A percentile compares a stretch with the other conserved stretches of the same genome.
Evolutionary conservation across 441 rosid species (phyloP).

Genomic region (Kokia cookei): DNA sequence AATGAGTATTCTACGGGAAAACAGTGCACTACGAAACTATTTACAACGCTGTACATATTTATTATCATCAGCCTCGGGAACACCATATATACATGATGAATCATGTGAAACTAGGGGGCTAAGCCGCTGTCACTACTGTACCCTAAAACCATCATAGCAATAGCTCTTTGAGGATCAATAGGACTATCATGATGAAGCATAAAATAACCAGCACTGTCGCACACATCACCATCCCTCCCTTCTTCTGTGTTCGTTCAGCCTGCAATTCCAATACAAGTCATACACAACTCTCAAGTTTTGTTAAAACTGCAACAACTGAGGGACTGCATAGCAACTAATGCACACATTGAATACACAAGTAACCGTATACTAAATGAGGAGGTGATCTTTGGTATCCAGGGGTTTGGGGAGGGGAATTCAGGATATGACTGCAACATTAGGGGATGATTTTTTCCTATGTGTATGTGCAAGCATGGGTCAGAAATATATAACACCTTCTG

Average conservation of each 20-base stretch:
- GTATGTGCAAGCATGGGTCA: not conserved
- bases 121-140: not conserved
- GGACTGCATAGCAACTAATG: not conserved
- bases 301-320: not conserved
- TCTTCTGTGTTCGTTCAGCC: conserved; percentile 89
- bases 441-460: not conserved
- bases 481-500: conserved; percentile 42
- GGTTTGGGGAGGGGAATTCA: not conserved
- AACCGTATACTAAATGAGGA: not conserved
- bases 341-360: not conserved
- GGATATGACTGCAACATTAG: not conserved
- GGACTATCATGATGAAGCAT: conserved; percentile 84
- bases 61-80: not conserved
- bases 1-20: not conserved
- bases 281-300: not conserved
- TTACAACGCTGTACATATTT: not conserved
- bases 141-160: conserved; percentile 31
- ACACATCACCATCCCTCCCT: conserved; percentile 95
- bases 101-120: not conserved
- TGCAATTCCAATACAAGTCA: conserved; percentile 21
- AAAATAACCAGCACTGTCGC: conserved; percentile 79
- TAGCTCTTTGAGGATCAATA: conserved; percentile 65
- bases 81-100: not conserved
- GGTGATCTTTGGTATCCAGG: not conserved
- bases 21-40: not conserved